Base-by-base conservation (phyloP, 768 basidiomycete genomes). In the Trametopsis cervina region DNA sequence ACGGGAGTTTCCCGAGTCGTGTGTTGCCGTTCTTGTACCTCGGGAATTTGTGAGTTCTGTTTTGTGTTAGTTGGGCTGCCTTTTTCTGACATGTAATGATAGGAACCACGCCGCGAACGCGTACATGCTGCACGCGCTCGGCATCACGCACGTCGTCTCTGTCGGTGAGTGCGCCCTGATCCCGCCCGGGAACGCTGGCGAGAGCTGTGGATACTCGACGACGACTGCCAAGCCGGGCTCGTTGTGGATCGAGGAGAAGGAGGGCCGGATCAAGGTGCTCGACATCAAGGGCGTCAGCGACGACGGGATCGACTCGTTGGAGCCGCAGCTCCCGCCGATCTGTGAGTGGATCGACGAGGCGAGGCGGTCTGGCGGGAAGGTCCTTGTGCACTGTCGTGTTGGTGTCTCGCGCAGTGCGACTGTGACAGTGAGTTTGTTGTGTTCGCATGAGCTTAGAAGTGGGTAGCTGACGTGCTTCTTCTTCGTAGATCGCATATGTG, bases 351-450 rank as follows among this genome's bases (percentile, higher is more conserved):
- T 98, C 57, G 91, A 95, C 58, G 74, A 78, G 43, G 95, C 92
- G 37, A 71, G 90, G 35, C 65, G 69, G 26, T 77, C 82, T 42
- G 93, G 94, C 5, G 95, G 95, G 2, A 87, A 88, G 60, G 85
- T 95, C 26, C 74, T 98, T 44, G 92, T 98, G 6, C 95, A 98
- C 66, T 98, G 95, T 65, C 78, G 93, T n/a, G 95, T 98, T n/a
- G 95, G 95, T n/a, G 95, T 98, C 37, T 89, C 86, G 38, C 71
- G 95, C 51, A 90, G 87, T 60, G 94, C 95, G 23, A 95, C 91
- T 25, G 92, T 98, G 51, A 88, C 88, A 53, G 83, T 85, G 58
- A 64, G 81, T 77, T 20, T 48, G n/a, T 29, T 38, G 13, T 44
- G 42, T 38, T 54, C 18, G 29, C 9, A 7, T 33, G 15, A n/a